Percentiles rank a stretch among this genome's conserved stretches.
Conservation (phyloP, 306 rosid species). For the Medicago lupulina region DNA sequence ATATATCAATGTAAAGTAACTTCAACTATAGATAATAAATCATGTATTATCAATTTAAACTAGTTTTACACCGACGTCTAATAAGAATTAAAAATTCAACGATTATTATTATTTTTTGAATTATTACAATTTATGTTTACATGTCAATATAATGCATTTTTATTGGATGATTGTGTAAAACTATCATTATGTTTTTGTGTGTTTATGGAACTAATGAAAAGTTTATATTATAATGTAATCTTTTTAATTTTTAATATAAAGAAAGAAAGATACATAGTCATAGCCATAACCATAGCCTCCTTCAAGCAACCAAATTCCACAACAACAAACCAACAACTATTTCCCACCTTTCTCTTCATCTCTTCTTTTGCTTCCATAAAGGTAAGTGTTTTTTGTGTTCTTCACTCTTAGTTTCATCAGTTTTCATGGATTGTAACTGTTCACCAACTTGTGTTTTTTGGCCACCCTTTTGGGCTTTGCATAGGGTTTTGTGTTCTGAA, state of each 20-base stretch:
- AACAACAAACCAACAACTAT: constrained; percentile 30
- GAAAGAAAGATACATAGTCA: constrained; percentile 8
- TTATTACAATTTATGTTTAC: too few relatives aligned
- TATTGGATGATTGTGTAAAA: too few relatives aligned
- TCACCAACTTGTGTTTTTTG: constrained; percentile 32
- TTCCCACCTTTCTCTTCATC: constrained; percentile 25
- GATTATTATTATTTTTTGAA: too few relatives aligned
- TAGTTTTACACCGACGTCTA: too few relatives aligned
- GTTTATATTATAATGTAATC: neutral
- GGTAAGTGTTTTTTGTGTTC: constrained; percentile 37
- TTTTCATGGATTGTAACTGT: constrained; percentile 37
- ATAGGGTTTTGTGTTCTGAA: constrained; percentile 47
- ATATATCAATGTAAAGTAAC: neutral
- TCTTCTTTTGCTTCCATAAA: constrained; percentile 34
- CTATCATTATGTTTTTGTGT: neutral
- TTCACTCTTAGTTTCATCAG: constrained; percentile 6
- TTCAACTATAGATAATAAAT: neutral
- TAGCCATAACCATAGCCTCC: constrained; percentile 37
- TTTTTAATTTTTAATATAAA: neutral
- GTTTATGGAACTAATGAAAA: neutral
- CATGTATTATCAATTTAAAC: too few relatives aligned
- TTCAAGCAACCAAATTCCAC: constrained; percentile 38
- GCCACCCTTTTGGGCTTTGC: constrained; percentile 30
- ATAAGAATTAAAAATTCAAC: too few relatives aligned
- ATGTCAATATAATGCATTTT: too few relatives aligned